Evolutionary conservation across 2,329 filamentous ascomycete species (phyloP), one percentile per base, ranked within the genome.

Genomic region (Trichocomaceae sp.): DNA sequence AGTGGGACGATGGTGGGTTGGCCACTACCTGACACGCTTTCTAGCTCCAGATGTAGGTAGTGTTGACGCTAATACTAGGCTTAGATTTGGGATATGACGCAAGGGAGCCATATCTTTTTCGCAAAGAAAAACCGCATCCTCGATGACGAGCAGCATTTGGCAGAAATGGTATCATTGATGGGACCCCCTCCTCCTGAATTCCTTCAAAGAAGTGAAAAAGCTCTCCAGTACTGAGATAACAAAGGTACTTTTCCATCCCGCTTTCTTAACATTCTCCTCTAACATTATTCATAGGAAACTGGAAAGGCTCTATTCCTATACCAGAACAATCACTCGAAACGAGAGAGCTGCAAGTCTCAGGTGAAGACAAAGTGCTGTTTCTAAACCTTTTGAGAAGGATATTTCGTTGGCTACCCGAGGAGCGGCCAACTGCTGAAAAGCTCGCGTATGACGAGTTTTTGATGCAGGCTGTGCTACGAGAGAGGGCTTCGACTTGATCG

Each of bases 101-200:
- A 62, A 46, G 56, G 59, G 6, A 54, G 54, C 20, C 60, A 61
- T 55, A 20, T 61, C 7, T 60, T 60, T 52, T 65, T 57, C 54
- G 61, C 66, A 57, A 68, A 71, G 59, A 45, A 65, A n/a, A 42
- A 69, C 39, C 65, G 67, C 56, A 58, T 60, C 33, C 75, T 55
- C 8, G n/a, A 55, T 50, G 37, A 55, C 46, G 47, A 50, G 37
- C 47, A 50, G 26, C 53, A 55, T 39, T 15, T 55, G 13, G 44
- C 52, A 20, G 52, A 54, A 49, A 47, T 54, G 44, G 35, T 54
- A 9, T 47, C 52, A 8, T 31, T 54, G 6, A 26, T 54, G 45
- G 45, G 52, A 1, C 44, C 52, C 33, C 35, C n/a, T n/a, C 52
- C 52, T 10, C 44, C 33, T 0, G 33, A 54, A n/a, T 54, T 54